Conservation (phyloP, 1,284 basidiomycete species). For the Athelia psychrophila region DNA sequence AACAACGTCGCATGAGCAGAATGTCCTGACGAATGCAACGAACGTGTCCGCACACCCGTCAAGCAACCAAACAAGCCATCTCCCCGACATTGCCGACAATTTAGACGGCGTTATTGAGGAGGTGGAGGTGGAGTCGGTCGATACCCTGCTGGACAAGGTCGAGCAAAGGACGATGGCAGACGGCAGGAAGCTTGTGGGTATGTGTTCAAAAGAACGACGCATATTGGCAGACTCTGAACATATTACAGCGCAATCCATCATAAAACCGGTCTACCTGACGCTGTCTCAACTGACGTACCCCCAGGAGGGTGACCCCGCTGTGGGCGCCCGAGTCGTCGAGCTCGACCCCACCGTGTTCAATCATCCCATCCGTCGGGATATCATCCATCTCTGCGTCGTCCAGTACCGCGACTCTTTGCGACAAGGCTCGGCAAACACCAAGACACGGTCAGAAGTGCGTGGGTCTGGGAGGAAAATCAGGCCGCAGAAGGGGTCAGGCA, state of each 20-base stretch:
- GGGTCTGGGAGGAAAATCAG: constrained; percentile 89
- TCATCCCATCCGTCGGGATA: constrained; percentile 85
- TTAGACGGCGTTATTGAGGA: neutral
- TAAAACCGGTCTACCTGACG: constrained; percentile 53
- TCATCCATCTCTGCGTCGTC: constrained; percentile 90
- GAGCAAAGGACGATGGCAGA: neutral
- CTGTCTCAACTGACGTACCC: constrained; percentile 46
- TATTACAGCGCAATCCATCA: constrained; percentile 13
- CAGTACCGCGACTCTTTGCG: constrained; percentile 89
- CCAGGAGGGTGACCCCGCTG: constrained; percentile 35
- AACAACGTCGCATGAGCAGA: constrained; percentile 4
- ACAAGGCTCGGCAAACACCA: constrained; percentile 89
- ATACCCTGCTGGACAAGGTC: neutral
- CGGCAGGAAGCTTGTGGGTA: neutral
- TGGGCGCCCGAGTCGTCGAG: constrained; percentile 56
- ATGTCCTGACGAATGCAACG: neutral
- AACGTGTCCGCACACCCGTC: neutral
- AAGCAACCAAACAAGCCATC: neutral
- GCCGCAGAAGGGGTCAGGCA: constrained; percentile 90
- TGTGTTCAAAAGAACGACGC: neutral
- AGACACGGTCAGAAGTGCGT: constrained; percentile 86
- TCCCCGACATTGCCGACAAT: neutral
- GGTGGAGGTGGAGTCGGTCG: neutral
- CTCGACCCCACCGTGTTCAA: constrained; percentile 85
- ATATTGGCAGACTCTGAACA: neutral